These are phyloP conservation scores for Capronia coronata DNA, from an alignment of 2,329 filamentous ascomycete genomes.

Conservation along the genomic window DNA sequence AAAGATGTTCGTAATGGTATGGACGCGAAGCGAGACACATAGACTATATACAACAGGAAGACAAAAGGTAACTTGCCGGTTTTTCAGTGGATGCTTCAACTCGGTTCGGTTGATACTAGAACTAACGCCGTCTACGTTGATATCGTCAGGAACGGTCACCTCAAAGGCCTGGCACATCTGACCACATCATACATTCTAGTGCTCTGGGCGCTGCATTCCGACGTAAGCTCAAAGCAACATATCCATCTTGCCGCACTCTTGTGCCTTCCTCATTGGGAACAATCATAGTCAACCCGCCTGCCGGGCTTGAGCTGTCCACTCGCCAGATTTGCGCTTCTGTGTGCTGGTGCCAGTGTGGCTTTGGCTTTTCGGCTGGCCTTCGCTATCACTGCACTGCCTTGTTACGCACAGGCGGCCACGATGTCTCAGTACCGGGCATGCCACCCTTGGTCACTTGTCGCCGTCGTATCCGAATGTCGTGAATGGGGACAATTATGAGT, in stretches of 20 bases:
- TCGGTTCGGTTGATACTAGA: no score
- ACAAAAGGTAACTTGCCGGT: no score
- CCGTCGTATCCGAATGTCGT: no score
- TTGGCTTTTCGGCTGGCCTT: background rate
- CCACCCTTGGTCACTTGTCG: no score
- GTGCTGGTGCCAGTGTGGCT: background rate
- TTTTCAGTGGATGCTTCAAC: background rate
- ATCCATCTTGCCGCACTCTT: background rate
- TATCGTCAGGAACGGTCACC: no score
- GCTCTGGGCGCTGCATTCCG: no score
- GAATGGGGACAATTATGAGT: no score
- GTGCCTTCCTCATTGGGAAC: background rate
- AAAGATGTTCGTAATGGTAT: no score
- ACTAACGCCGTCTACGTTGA: no score
- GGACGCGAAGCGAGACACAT: background rate
- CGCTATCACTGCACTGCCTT: background rate
- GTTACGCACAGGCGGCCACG: background rate
- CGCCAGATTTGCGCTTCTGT: background rate
- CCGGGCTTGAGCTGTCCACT: background rate
- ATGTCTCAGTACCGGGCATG: background rate
- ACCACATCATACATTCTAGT: no score
- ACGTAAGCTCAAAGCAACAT: conserved; percentile 5
- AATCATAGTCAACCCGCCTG: background rate
- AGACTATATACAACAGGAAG: background rate
- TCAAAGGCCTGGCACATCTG: no score